A percentile compares a stretch with the other conserved stretches of the same genome.
These are phyloP conservation scores for Tricholoma sp. DNA, from an alignment of 768 basidiomycete genomes.

Conservation along the genomic window DNA sequence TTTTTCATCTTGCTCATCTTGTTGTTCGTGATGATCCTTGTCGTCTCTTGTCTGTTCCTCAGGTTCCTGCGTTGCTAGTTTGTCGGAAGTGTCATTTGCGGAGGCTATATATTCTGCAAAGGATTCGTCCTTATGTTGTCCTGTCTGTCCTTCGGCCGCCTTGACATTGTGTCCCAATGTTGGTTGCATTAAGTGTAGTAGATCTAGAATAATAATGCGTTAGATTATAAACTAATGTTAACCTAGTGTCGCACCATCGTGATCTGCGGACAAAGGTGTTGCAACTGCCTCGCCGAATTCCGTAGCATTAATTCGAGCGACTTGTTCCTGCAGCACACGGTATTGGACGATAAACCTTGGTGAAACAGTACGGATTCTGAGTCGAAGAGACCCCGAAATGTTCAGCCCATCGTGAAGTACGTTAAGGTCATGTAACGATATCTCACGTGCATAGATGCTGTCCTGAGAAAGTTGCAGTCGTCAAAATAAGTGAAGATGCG, in stretches of 20 bases:
- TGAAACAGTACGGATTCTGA: slow-evolving; percentile 40
- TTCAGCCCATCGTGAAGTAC: slow-evolving; percentile 63
- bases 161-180: neutral
- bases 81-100: neutral
- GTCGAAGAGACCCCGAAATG: slow-evolving; percentile 56
- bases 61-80: neutral
- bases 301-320: slow-evolving; percentile 26
- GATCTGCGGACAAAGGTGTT: slow-evolving; percentile 2
- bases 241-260: neutral
- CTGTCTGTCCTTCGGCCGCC: neutral
- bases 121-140: neutral
- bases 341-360: slow-evolving; percentile 69
- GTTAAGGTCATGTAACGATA: slow-evolving; percentile 69
- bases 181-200: slow-evolving; percentile 5
- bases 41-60: neutral
- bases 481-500: neutral
- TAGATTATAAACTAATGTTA: neutral
- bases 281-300: neutral
- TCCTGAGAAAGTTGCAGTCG: slow-evolving; percentile 40
- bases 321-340: slow-evolving; percentile 55
- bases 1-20: neutral
- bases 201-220: neutral
- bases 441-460: slow-evolving; percentile 61
- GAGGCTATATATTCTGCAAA: neutral
- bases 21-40: neutral